Base-by-base conservation (phyloP, 2,329 filamentous ascomycete species). In the Sporothrix luriei region DNA sequence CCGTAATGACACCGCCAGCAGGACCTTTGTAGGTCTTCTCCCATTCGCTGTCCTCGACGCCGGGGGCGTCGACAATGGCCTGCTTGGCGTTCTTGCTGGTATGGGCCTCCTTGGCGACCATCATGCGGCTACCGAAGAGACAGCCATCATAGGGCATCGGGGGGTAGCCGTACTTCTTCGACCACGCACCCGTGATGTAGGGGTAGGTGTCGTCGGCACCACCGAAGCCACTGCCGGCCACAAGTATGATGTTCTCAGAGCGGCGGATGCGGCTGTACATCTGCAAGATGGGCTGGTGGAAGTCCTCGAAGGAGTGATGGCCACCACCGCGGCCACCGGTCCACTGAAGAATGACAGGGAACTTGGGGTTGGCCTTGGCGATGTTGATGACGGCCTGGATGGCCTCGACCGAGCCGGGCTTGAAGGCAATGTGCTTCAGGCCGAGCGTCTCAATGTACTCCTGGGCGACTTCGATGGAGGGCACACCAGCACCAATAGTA, bases 101-200 rank as follows among this genome's bases (percentile, higher is more conserved):
- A 77, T 95, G 89, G 0, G 92, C 92, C 79, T 97, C 94, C 82
- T 95, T 94, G 71, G 94, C 91, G 66, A 94, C 91, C 94, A 97
- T 97, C 87, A 97, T 91, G 75, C 94, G 92, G 79, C 91, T 95
- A 75, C 92, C 94, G 75, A 97, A 95, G 73, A 97, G 83, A 77
- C 91, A 92, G 75, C 94, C 94, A 78, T 97, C 94, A 77, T 94
- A 97, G 14, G 94, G 94, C 94, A 97, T 97, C 3, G 92, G 87
- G 33, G 93, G 92, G 77, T 95, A 96, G 71, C 92, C 92, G 76
- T 90, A 96, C 76, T 89, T 90, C 78, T 86, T 88, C n/a, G 93
- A 91, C 94, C 94, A 97, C 66, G 87, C 84, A 80, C 94, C 94
- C 54, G 92, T 96, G 70, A 97, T 85, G 80, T 97, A 97, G 11